Evolutionary conservation across 768 basidiomycete genomes (phyloP), one percentile per base, ranked within the genome.

Genomic region (Boletus pseudopeckii): DNA sequence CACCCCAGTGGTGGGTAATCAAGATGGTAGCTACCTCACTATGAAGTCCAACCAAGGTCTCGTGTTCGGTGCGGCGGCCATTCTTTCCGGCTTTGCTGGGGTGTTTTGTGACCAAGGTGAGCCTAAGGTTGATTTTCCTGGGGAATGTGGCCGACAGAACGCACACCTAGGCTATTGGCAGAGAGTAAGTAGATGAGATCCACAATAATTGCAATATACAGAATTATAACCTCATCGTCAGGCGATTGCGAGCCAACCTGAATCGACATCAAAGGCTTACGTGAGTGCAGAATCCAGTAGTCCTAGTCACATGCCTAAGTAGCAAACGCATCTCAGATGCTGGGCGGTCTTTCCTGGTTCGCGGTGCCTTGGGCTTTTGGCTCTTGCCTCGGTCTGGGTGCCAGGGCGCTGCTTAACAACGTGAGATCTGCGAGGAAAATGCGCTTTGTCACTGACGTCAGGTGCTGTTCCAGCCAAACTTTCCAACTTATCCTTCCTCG

Each of bases 261-360:
- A 73, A 28, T 75, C 78, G 8, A 79, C 79, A 3, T 80, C 79
- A 0, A 78, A 74, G 54, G 79, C 80, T 17, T 81, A 80, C 58
- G 77, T 77, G 28, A 50, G 75, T 64, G 45, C 32, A 22, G 26
- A 11, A 17, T 32, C 9, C 14, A 2, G 13, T 11, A 9, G 18
- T 30, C 2, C 28, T 10, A 1, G 14, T 33, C n/a, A 4, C 13
- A 17, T 32, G n/a, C 17, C 6, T 10, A 50, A 17, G 22, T 11
- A 3, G 4, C 1, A 11, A 22, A 47, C 14, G 13, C 15, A 18
- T 30, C 22, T 39, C 56, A 80, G 75, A 79, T 82, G 74, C 71
- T 82, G 30, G 81, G 82, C 4, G 82, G 80, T 6, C 62, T 83
- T 32, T 80, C 81, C 1, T 83, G 81, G 82, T 78, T 80, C 48